A percentile compares a stretch with the other conserved stretches of the same genome.
phyloP scores from a whole-genome alignment of 2,329 filamentous ascomycete genomes.

The Elsinoe batatas region DNA sequence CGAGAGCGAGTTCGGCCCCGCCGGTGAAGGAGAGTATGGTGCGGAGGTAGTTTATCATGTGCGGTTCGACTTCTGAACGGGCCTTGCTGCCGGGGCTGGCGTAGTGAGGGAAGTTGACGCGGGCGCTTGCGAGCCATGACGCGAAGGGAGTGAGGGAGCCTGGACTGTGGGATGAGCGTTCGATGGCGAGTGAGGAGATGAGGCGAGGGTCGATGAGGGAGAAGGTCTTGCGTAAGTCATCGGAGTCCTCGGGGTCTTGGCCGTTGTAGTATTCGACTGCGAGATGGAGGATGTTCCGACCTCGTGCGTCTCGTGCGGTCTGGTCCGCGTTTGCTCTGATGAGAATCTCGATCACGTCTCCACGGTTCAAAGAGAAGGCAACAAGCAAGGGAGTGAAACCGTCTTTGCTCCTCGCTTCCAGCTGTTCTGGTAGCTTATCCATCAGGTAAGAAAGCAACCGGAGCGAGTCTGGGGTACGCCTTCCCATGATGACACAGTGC shows the following conservation, averaged over 20 bases:
- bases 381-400: constrained; percentile 60
- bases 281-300: constrained; percentile 60
- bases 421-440: constrained; percentile 47
- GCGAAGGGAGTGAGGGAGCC: constrained; percentile 56
- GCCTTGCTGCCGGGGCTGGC: background rate
- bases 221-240: constrained; percentile 36
- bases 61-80: background rate
- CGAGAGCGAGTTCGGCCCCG: constrained; percentile 45
- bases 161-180: constrained; percentile 44
- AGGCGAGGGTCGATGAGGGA: constrained; percentile 49
- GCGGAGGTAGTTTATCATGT: background rate
- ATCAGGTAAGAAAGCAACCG: constrained; percentile 57
- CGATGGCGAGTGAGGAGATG: constrained; percentile 47
- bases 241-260: background rate
- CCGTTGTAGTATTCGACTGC: constrained; percentile 27
- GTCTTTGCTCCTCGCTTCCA: constrained; percentile 50
- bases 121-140: background rate
- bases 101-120: constrained; percentile 13
- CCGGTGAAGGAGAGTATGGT: constrained; percentile 20
- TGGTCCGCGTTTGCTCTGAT: constrained; percentile 62
- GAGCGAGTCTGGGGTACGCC: constrained; percentile 33
- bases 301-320: constrained; percentile 42
- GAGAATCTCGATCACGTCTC: constrained; percentile 50
- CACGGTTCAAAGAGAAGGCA: constrained; percentile 49
- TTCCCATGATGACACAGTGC: constrained; percentile 52